Conservation (phyloP, 2,329 filamentous ascomycete species). For the Phyllosticta ampelicida region DNA sequence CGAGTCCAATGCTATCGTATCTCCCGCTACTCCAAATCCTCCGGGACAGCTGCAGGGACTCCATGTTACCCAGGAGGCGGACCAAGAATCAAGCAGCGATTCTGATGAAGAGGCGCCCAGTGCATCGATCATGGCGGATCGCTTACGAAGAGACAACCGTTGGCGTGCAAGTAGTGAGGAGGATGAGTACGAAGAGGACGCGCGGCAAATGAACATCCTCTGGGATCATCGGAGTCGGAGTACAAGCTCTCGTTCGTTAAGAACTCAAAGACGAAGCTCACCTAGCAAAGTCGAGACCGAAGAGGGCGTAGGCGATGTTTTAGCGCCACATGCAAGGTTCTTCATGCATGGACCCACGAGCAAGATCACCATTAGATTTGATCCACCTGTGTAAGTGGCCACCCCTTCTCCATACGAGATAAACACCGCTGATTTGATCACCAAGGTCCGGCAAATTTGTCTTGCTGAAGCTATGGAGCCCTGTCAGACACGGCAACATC, state of each 20-base stretch:
- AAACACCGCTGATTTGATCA: background rate
- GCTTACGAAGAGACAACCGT: slow-evolving; percentile 27
- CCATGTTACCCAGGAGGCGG: slow-evolving; percentile 26
- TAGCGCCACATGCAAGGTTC: slow-evolving; percentile 69
- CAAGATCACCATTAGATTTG: slow-evolving; percentile 77
- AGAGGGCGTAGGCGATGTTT: slow-evolving; percentile 29
- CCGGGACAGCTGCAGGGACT: slow-evolving; percentile 18
- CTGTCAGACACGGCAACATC: slow-evolving; percentile 64
- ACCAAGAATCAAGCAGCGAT: slow-evolving; percentile 15
- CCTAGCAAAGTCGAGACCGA: slow-evolving; percentile 26
- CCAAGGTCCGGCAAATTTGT: slow-evolving; percentile 67
- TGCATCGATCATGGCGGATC: slow-evolving; percentile 29
- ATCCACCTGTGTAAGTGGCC: slow-evolving; percentile 55
- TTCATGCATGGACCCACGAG: slow-evolving; percentile 73
- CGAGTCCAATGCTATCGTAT: slow-evolving; percentile 2
- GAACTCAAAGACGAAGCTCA: slow-evolving; percentile 14
- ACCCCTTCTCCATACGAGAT: background rate
- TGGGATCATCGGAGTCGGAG: slow-evolving; percentile 24
- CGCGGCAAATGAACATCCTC: slow-evolving; percentile 22
- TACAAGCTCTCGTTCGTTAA: slow-evolving; percentile 15
- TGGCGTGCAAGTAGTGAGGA: slow-evolving; percentile 28
- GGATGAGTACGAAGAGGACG: slow-evolving; percentile 27
- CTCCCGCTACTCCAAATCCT: slow-evolving; percentile 4
- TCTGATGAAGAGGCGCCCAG: slow-evolving; percentile 27
- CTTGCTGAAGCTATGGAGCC: slow-evolving; percentile 82